phyloP scores from a whole-genome alignment of 169 alveolate genomes.

The Toxoplasma gondii region DNA sequence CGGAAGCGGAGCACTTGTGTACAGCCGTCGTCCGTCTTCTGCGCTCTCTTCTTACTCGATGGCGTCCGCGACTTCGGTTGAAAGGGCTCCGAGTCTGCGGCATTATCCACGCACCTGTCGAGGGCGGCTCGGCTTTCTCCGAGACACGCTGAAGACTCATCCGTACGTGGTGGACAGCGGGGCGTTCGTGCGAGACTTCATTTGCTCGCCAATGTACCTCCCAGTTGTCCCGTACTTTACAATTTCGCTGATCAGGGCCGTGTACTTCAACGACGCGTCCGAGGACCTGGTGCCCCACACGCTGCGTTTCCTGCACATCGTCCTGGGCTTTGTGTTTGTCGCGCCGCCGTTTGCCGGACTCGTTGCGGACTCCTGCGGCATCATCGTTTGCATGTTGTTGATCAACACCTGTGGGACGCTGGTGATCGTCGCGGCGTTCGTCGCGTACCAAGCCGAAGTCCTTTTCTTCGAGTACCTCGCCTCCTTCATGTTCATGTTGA shows the following conservation, averaged over 20 bases:
- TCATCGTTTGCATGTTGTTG: slow-evolving; percentile 14
- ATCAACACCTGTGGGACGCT: slow-evolving; percentile 25
- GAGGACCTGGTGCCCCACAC: slow-evolving; percentile 30
- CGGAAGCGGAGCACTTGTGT: not conserved
- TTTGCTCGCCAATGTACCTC: not conserved
- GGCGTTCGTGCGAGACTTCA: not conserved
- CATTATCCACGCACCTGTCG: not conserved
- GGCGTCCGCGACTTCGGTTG: not conserved
- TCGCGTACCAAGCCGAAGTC: not conserved
- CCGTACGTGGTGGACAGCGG: not conserved
- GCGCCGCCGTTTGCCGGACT: slow-evolving; percentile 39
- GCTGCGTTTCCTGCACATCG: not conserved
- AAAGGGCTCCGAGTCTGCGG: not conserved
- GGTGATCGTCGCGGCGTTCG: slow-evolving; percentile 19
- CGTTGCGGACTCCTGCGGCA: not conserved
- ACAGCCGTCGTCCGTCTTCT: not conserved
- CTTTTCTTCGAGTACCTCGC: not conserved
- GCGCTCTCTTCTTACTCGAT: not conserved
- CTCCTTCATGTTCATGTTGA: not conserved
- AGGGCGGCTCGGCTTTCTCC: not conserved
- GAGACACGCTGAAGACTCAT: not conserved
- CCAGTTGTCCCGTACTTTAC: slow-evolving; percentile 50
- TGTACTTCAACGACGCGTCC: slow-evolving; percentile 32
- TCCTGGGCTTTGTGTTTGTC: slow-evolving; percentile 20
- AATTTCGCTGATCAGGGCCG: slow-evolving; percentile 10